Evolutionary conservation across 73 alveolate genomes (phyloP).

Genomic region (Paramecium primaurelia): DNA sequence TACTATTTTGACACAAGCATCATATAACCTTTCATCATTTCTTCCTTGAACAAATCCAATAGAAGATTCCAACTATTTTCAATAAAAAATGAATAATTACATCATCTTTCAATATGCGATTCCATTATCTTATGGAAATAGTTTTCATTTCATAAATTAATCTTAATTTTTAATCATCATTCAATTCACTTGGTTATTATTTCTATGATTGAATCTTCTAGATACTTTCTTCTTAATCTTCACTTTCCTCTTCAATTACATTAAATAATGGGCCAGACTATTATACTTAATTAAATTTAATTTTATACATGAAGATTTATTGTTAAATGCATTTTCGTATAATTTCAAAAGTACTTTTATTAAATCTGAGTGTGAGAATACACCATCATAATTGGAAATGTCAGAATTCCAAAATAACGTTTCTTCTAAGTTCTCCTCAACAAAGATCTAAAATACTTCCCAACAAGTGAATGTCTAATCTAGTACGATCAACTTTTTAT

Average conservation of each 20-base stretch:
- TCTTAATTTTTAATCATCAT: background rate
- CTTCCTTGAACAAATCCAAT: conserved; percentile 27
- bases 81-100: background rate
- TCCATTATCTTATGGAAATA: background rate
- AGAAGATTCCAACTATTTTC: background rate
- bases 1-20: background rate
- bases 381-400: conserved; percentile 23
- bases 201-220: background rate
- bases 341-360: background rate
- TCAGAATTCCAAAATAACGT: conserved; percentile 34
- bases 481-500: background rate
- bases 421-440: background rate
- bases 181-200: background rate
- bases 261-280: background rate
- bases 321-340: background rate
- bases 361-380: conserved; percentile 33
- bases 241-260: conserved; percentile 10
- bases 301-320: background rate
- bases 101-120: conserved; percentile 1
- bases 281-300: background rate
- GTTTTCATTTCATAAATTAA: background rate
- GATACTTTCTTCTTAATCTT: background rate
- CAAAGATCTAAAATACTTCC: conserved; percentile 35
- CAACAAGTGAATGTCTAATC: conserved; percentile 27
- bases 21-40: conserved; percentile 21